Conservation (phyloP, 2,329 filamentous ascomycete species). For the Penicillium sumatraense region DNA sequence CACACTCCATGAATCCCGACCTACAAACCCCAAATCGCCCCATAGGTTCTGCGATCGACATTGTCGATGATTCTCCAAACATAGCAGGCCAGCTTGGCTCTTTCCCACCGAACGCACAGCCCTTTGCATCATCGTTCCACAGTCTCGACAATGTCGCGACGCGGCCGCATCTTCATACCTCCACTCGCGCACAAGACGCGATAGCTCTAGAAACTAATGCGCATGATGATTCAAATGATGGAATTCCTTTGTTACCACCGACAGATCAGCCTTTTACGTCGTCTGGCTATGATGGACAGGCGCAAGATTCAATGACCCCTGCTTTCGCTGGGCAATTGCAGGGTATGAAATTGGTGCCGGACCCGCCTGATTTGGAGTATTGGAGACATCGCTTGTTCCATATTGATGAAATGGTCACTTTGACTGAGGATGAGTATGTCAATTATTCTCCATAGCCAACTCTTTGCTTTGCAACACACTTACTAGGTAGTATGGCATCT, state of each 20-base stretch:
- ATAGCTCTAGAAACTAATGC: constrained; percentile 15
- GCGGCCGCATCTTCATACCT: constrained; percentile 22
- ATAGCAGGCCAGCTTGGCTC: constrained; percentile 27
- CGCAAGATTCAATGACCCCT: constrained; percentile 14
- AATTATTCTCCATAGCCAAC: not conserved
- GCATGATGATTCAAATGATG: constrained; percentile 17
- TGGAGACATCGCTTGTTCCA: constrained; percentile 77
- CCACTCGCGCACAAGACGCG: constrained; percentile 11
- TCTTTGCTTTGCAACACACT: too few relatives aligned
- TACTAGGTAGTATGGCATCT: too few relatives aligned
- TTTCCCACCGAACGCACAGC: constrained; percentile 28
- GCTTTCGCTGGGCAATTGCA: constrained; percentile 34
- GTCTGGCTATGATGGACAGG: constrained; percentile 20
- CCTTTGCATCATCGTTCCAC: constrained; percentile 33
- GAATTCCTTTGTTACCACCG: constrained; percentile 26
- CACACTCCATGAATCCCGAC: constrained; percentile 32
- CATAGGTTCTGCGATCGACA: constrained; percentile 19
- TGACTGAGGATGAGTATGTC: constrained; percentile 74
- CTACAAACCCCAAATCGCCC: constrained; percentile 25
- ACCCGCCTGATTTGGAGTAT: constrained; percentile 68
- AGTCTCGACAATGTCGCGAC: constrained; percentile 27
- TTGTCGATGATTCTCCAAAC: constrained; percentile 28
- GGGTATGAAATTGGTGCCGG: constrained; percentile 60
- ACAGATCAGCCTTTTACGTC: constrained; percentile 23
- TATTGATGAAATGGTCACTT: constrained; percentile 72